Conservation (phyloP, 257 asterid species). For the Solanum megistacrolobum region DNA sequence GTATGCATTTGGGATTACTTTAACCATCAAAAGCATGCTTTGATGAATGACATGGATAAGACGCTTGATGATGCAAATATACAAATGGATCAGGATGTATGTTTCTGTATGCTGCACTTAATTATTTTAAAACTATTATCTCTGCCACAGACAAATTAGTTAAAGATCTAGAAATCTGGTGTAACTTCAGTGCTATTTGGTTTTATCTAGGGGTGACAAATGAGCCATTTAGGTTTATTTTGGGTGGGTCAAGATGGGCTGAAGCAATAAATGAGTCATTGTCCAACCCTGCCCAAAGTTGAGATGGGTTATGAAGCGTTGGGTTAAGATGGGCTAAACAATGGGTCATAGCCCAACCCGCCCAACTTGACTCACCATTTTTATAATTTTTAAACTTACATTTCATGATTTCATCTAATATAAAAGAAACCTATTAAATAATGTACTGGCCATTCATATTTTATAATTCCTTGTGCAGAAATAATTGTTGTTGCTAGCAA, state of each 20-base stretch:
- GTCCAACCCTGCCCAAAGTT: not conserved
- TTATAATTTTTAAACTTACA: not conserved
- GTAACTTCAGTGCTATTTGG: slow-evolving; percentile 4
- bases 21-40: slow-evolving; percentile 74
- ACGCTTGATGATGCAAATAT: slow-evolving; percentile 93
- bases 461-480: not conserved
- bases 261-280: not conserved
- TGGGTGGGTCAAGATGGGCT: not conserved
- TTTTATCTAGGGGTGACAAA: not conserved
- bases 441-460: not conserved
- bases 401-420: not conserved
- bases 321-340: not conserved
- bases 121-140: slow-evolving; percentile 4
- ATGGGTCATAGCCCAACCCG: not conserved
- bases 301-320: not conserved
- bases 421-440: not conserved
- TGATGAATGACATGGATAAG: slow-evolving; percentile 94
- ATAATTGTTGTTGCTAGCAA: not conserved
- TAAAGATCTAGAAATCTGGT: slow-evolving; percentile 3
- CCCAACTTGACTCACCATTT: not conserved
- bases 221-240: not conserved
- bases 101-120: slow-evolving; percentile 27
- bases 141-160: not conserved
- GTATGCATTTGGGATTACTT: slow-evolving; percentile 86
- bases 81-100: slow-evolving; percentile 99